Evolutionary conservation across 1,284 basidiomycete genomes (phyloP).

Genomic region (Wallemia ichthyophaga): DNA sequence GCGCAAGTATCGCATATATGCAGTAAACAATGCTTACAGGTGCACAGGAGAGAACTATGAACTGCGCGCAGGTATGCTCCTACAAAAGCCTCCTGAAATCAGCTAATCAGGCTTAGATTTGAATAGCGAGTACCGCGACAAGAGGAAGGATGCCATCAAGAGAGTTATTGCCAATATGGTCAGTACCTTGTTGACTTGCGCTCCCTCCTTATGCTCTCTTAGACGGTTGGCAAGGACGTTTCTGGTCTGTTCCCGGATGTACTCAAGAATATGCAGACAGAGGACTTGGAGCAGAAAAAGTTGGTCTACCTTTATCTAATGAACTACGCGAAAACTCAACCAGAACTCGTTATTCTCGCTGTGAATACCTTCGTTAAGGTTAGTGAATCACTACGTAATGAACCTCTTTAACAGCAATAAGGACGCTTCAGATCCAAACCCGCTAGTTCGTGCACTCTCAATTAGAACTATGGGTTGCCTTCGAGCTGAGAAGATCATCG

Average conservation of each 20-base stretch:
- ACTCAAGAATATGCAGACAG: conserved; percentile 94
- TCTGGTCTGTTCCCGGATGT: conserved; percentile 91
- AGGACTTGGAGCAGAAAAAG: conserved; percentile 82
- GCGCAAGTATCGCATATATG: not conserved
- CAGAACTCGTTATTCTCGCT: conserved; percentile 84
- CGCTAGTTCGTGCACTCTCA: conserved; percentile 76
- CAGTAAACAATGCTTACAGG: not conserved
- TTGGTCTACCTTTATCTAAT: conserved; percentile 94
- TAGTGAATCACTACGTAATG: not conserved
- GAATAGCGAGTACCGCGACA: conserved; percentile 82
- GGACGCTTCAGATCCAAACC: conserved; percentile 85
- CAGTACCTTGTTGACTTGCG: conserved; percentile 6
- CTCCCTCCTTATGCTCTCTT: not conserved
- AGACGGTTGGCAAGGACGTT: conserved; percentile 27
- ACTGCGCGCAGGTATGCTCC: conserved; percentile 28
- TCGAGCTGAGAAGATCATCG: conserved; percentile 93
- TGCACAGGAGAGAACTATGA: conserved; percentile 62
- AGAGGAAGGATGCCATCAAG: conserved; percentile 95
- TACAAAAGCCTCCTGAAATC: not conserved
- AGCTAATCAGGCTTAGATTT: conserved; percentile 24
- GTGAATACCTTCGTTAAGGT: conserved; percentile 87
- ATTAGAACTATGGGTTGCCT: conserved; percentile 95
- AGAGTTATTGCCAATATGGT: conserved; percentile 79
- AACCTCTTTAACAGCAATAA: conserved; percentile 16
- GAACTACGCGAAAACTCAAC: conserved; percentile 96